Base-by-base conservation (phyloP, 805 yeast species). In the Suhomyces kilbournensis region DNA sequence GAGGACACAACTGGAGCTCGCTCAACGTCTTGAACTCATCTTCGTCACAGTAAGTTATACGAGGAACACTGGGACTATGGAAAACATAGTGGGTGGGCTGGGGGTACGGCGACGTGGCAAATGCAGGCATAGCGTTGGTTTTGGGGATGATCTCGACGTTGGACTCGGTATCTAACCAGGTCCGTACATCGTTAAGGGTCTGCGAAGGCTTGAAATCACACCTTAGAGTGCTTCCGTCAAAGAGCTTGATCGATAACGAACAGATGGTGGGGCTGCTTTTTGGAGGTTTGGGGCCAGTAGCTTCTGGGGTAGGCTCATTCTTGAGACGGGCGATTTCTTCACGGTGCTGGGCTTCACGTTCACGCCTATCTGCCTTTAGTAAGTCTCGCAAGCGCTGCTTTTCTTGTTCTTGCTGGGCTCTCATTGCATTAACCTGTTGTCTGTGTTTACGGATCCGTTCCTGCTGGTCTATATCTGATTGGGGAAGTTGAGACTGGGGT, bases 181-280 rank as follows among this genome's bases (percentile, higher is more conserved):
- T 68, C 49, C 96, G 73, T 3, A 90, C 91, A 45, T 76, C 78
- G 17, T 69, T 69, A 35, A 90, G 70, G 1, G 81, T 79, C 9
- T 77, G 73, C 2, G 58, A 53, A 0, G 78, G 65, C 1, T 61
- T 53, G 58, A 89, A 88, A 20, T 72, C 72, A 46, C 81, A 76
- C 50, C 76, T 78, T 3, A 86, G 52, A 1, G 86, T 72, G 10
- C 74, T 70, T 0, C 96, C 93, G 66, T 89, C 87, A 46, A 89
- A 76, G 38, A 87, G 70, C 58, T 88, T 81, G 10, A 90, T 73
- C n/a, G 82, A 78, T 10, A 86, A 67, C 0, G 75, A 65, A 56
- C 89, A 65, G 34, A 58, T 57, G 25, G 46, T 22, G 14, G 20
- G 10, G 39, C 7, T 35, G 22, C 46, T n/a, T 25, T 49, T 49